Evolutionary conservation across 139 green algal genomes (phyloP).

Genomic region (Haematococcus sp.): DNA sequence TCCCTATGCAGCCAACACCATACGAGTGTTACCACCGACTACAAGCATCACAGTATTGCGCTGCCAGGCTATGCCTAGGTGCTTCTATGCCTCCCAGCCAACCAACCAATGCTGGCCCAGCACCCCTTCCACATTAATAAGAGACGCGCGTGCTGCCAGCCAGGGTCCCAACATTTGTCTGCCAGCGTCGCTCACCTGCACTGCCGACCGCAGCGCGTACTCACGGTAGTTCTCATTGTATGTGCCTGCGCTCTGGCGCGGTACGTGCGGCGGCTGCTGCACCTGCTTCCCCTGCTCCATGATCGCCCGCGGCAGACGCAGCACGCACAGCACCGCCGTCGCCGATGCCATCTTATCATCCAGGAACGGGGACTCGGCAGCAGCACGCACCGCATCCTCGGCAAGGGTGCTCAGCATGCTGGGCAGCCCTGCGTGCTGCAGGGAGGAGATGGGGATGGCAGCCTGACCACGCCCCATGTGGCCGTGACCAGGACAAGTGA

Average conservation of each 20-base stretch:
- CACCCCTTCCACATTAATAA: too few species aligned
- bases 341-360: slow-evolving; percentile 50
- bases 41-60: too few species aligned
- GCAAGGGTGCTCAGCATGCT: slow-evolving; percentile 53
- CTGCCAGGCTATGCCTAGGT: too few species aligned
- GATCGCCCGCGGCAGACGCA: slow-evolving; percentile 52
- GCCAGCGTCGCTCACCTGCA: slow-evolving; percentile 25
- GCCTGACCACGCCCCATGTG: slow-evolving; percentile 66
- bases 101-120: too few species aligned
- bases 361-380: slow-evolving; percentile 75
- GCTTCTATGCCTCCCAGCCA: too few species aligned
- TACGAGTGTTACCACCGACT: too few species aligned
- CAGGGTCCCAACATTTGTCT: not conserved
- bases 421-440: slow-evolving; percentile 55
- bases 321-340: slow-evolving; percentile 67
- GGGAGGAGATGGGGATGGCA: slow-evolving; percentile 40
- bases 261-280: slow-evolving; percentile 71
- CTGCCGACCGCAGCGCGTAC: slow-evolving; percentile 36
- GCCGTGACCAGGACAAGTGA: slow-evolving; percentile 49
- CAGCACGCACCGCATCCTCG: slow-evolving; percentile 57
- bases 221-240: slow-evolving; percentile 31
- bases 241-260: slow-evolving; percentile 14
- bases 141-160: not conserved
- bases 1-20: too few species aligned
- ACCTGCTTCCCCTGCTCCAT: slow-evolving; percentile 46